Conservation (phyloP, 2,329 filamentous ascomycete species). For the Trichoderma sp. region DNA sequence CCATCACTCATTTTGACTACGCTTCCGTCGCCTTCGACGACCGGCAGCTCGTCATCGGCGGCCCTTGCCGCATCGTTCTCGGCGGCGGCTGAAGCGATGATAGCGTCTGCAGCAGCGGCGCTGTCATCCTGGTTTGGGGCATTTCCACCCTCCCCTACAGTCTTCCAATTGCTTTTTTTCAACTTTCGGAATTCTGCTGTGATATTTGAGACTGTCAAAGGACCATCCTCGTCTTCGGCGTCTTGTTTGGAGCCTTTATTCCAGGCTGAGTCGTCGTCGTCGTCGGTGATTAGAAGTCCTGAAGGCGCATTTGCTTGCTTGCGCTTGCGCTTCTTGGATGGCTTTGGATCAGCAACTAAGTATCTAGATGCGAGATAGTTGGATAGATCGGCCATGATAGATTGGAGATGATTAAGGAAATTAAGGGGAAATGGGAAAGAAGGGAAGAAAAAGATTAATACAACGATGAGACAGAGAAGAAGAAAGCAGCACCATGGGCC, state of each 20-base stretch:
- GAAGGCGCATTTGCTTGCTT: constrained; percentile 46
- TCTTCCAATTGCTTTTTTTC: constrained; percentile 80
- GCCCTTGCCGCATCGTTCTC: constrained; percentile 56
- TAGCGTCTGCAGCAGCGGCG: constrained; percentile 64
- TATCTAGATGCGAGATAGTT: constrained; percentile 91
- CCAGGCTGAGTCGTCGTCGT: constrained; percentile 60
- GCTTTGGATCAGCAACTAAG: constrained; percentile 59
- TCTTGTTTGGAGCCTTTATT: constrained; percentile 37
- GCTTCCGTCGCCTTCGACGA: constrained; percentile 44
- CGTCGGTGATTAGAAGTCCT: constrained; percentile 63
- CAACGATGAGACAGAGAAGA: not conserved
- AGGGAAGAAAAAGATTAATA: not conserved
- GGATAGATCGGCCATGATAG: constrained; percentile 55
- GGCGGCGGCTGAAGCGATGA: constrained; percentile 68
- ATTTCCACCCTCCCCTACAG: constrained; percentile 48
- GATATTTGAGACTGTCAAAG: constrained; percentile 48
- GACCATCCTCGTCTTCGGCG: constrained; percentile 54
- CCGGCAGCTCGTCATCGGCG: constrained; percentile 49
- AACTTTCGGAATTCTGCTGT: constrained; percentile 66
- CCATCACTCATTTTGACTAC: constrained; percentile 78
- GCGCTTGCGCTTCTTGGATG: constrained; percentile 62
- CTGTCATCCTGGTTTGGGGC: constrained; percentile 38
- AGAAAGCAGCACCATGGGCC: not conserved
- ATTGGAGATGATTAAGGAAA: not conserved
- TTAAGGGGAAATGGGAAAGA: not conserved